Evolutionary conservation across 2,329 filamentous ascomycete species (phyloP), one percentile per base, ranked within the genome.

Genomic region (Xylaria sp.): DNA sequence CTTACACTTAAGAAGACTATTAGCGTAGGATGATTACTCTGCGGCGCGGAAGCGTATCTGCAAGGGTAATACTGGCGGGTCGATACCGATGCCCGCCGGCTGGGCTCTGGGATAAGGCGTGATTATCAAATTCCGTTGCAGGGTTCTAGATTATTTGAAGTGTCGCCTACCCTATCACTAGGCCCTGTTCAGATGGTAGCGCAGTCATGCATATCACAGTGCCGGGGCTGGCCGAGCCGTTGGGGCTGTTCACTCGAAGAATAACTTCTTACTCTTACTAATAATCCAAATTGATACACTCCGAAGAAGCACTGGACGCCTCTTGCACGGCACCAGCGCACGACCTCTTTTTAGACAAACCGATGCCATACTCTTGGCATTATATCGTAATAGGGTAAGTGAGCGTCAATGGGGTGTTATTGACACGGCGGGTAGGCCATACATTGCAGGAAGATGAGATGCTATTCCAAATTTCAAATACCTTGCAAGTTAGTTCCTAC

Each of bases 381-480:
- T 41, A 31, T 65, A 50, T 41, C 59, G 55, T 56, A 68, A 60
- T 51, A 50, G 7, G 48, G 39, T 31, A 46, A 25, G 37, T 55
- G 34, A 57, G 60, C 44, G 15, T 60, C 34, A 56, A 59, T 51
- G 37, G 55, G 50, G 37, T 28, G 44, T 58, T 25, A 23, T 15
- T 28, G 25, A 44, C 20, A 60, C 64, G 60, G 60, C 41, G 34
- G 55, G 39, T 23, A 48, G 9, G 34, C 2, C 34, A 9, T 37
- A 48, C 61, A 39, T 50, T n/a, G 41, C 39, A 63, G 61, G 41
- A 31, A 50, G 31, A 28, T 18, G 13, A 25, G 37, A 39, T 28
- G 20, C 10, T 31, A 68, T 68, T 68, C 61, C 66, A 68, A 68
- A 68, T 68, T n/a, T 3, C 7, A 65, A n/a, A 55, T 41, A 55